Conservation (phyloP, 2,329 filamentous ascomycete genomes). For the Trichoderma endophyticum region DNA sequence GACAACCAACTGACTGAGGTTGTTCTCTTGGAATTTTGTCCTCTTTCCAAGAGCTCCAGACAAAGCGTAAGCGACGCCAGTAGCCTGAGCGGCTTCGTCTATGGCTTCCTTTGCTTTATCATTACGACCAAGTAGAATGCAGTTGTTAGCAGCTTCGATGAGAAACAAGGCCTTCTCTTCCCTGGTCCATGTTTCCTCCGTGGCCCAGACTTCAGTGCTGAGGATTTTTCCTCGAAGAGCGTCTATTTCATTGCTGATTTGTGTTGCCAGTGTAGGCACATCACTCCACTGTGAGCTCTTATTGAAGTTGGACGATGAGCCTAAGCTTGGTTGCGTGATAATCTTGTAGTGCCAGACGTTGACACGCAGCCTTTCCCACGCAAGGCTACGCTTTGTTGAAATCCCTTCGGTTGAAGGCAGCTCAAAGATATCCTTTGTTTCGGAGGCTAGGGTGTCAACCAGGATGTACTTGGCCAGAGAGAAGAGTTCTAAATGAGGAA, state of each 20-base stretch:
- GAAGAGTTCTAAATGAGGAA: slow-evolving; percentile 80
- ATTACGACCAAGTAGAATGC: slow-evolving; percentile 81
- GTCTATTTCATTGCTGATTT: slow-evolving; percentile 43
- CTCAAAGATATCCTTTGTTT: slow-evolving; percentile 26
- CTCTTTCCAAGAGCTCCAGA: slow-evolving; percentile 84
- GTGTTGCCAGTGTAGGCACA: slow-evolving; percentile 52
- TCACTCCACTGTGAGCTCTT: slow-evolving; percentile 59
- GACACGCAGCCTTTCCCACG: slow-evolving; percentile 67
- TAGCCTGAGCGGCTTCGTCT: slow-evolving; percentile 60
- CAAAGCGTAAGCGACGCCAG: slow-evolving; percentile 75
- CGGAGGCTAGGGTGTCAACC: slow-evolving; percentile 26
- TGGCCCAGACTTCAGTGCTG: slow-evolving; percentile 37
- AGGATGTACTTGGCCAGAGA: slow-evolving; percentile 62
- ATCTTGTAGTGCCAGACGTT: slow-evolving; percentile 67
- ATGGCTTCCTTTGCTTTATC: slow-evolving; percentile 70
- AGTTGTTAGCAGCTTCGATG: slow-evolving; percentile 77
- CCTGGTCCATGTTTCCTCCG: slow-evolving; percentile 37
- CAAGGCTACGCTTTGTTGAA: slow-evolving; percentile 45
- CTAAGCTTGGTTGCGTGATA: slow-evolving; percentile 54
- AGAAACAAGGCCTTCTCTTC: slow-evolving; percentile 66
- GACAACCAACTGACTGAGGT: slow-evolving; percentile 85
- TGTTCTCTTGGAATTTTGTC: slow-evolving; percentile 75
- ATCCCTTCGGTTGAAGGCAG: slow-evolving; percentile 32
- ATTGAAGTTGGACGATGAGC: slow-evolving; percentile 52
- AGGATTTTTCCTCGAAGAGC: slow-evolving; percentile 41